phyloP scores from a whole-genome alignment of 306 rosid species.

The Neltuma alba region DNA sequence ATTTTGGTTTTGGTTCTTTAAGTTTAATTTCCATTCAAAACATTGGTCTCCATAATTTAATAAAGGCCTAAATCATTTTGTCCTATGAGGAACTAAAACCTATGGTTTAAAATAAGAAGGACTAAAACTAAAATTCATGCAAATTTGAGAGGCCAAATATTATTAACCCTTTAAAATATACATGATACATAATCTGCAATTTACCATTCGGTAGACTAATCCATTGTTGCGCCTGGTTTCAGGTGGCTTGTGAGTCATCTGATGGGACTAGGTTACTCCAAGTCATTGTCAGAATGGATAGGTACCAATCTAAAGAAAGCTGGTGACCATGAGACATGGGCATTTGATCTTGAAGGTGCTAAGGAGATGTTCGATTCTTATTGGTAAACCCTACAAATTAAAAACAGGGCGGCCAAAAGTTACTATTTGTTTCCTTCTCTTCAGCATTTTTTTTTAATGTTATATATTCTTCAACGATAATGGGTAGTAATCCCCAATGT shows the following conservation, averaged over 20 bases:
- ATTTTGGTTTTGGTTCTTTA: too few relatives aligned
- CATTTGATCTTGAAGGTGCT: slow-evolving; percentile 80
- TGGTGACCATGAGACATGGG: slow-evolving; percentile 85
- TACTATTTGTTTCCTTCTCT: background rate
- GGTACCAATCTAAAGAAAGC: slow-evolving; percentile 83
- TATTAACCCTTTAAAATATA: slow-evolving; percentile 7
- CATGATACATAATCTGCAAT: slow-evolving; percentile 7
- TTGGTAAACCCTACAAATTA: slow-evolving; percentile 51
- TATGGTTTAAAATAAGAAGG: too few relatives aligned
- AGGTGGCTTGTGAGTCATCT: slow-evolving; percentile 97
- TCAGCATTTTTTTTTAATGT: background rate
- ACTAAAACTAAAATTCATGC: too few relatives aligned
- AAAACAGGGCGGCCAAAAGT: background rate
- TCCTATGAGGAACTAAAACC: too few relatives aligned
- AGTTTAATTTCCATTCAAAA: too few relatives aligned
- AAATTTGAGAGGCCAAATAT: too few relatives aligned
- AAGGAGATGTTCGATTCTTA: slow-evolving; percentile 85
- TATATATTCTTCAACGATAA: background rate
- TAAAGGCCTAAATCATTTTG: too few relatives aligned
- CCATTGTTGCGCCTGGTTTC: slow-evolving; percentile 37
- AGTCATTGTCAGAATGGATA: slow-evolving; percentile 87
- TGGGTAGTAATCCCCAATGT: slow-evolving; percentile 17
- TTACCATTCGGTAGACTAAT: slow-evolving; percentile 16
- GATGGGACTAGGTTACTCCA: slow-evolving; percentile 83
- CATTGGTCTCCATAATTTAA: too few relatives aligned